Conservation (phyloP, 176 grass and related monocot species). For the Leersia perrieri region DNA sequence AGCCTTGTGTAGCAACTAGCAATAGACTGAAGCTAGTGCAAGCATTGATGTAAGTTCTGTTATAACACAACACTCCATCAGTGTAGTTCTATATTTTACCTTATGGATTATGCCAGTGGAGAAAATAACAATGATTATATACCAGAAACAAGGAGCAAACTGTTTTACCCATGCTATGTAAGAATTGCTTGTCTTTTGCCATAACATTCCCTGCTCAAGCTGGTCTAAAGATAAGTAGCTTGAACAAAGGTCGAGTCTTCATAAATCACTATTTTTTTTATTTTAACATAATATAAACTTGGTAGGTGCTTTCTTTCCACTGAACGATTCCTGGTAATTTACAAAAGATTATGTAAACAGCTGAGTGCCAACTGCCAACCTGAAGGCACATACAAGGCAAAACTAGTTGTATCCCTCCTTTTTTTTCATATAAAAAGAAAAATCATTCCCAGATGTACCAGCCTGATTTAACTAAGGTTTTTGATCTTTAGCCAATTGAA, state of each 20-base stretch:
- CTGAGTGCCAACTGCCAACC: not conserved
- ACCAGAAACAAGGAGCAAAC: not conserved
- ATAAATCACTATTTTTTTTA: not conserved
- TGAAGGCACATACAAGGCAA: not conserved
- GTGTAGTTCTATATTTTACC: not conserved
- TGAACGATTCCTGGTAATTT: not conserved
- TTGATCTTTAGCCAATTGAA: not conserved
- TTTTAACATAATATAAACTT: not conserved
- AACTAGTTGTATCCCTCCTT: not conserved
- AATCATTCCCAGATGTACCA: not conserved
- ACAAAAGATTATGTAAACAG: not conserved
- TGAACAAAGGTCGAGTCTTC: not conserved
- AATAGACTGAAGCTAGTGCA: not conserved
- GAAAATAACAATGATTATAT: not conserved
- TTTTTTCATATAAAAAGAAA: not conserved
- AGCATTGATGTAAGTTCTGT: not conserved
- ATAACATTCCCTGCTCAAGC: not conserved
- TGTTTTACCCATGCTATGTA: not conserved
- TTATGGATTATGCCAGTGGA: not conserved
- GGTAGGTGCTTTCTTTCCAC: not conserved
- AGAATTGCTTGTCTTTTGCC: not conserved
- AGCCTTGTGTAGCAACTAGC: not conserved
- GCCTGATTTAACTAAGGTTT: not conserved
- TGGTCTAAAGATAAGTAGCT: not conserved
- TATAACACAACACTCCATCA: not conserved